A percentile compares a stretch with the other conserved stretches of the same genome.
These are phyloP conservation scores for Mucor saturninus DNA, from an alignment of 371 early-diverging fungal genomes.

Conservation along the genomic window DNA sequence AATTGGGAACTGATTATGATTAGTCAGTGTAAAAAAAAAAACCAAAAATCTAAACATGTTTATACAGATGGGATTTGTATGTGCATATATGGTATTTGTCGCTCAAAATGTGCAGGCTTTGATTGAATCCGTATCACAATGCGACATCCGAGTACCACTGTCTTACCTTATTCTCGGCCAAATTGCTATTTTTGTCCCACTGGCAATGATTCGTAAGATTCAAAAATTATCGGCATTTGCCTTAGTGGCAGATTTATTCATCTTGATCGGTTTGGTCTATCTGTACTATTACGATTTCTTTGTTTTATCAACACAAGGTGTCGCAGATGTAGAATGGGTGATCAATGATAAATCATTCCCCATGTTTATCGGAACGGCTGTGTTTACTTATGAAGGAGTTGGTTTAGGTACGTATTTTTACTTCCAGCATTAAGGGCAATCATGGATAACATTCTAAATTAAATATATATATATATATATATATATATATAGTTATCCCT, in stretches of 20 bases:
- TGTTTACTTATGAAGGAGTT: conserved; percentile 91
- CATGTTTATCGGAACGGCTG: conserved; percentile 87
- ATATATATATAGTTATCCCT: conserved; percentile 54
- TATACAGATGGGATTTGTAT: conserved; percentile 78
- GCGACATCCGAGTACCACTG: conserved; percentile 45
- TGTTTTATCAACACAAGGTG: conserved; percentile 59
- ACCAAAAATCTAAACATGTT: not conserved
- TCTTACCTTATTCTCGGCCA: conserved; percentile 70
- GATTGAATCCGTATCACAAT: conserved; percentile 63
- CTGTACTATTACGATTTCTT: conserved; percentile 74
- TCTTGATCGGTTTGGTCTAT: conserved; percentile 78
- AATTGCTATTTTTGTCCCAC: conserved; percentile 76
- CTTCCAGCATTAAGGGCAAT: not conserved
- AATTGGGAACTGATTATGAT: conserved; percentile 14
- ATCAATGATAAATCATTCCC: conserved; percentile 76
- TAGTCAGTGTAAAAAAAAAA: not conserved
- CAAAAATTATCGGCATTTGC: conserved; percentile 78
- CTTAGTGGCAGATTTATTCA: conserved; percentile 84
- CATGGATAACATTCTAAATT: not conserved
- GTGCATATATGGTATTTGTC: conserved; percentile 89
- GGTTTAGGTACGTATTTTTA: conserved; percentile 61
- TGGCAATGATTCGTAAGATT: conserved; percentile 83
- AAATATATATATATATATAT: not conserved
- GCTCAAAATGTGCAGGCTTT: conserved; percentile 81
- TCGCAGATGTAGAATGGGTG: conserved; percentile 64